Evolutionary conservation across 768 basidiomycete species (phyloP), one percentile per base, ranked within the genome.

Genomic region (Strobilomyces dryophilus): DNA sequence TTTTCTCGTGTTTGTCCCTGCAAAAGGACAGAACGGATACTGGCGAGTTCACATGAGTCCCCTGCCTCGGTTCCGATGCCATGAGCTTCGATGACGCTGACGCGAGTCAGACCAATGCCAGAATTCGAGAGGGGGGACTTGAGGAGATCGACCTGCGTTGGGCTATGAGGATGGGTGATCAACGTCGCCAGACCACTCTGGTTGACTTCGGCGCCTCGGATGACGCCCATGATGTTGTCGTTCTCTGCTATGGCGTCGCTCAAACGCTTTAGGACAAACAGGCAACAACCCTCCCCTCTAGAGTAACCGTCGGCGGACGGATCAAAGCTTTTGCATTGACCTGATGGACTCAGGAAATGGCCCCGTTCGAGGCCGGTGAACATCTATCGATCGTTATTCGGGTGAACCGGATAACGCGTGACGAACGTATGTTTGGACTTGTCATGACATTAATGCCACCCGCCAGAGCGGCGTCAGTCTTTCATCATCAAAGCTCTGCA

Each of bases 391-490:
- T 4, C 24, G 24, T 24, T 24, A 24, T 24, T 24, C 24, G 24
- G 24, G 24, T 24, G 24, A 24, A 24, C 24, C 4, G 24, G 24
- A 4, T 24, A 4, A 24, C 24, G 24, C 24, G 24, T 2, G 24
- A 24, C 24, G 24, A 24, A 24, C 24, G 24, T 24, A 24, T 4
- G 24, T 24, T 24, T 2, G 24, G 85, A 64, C 83, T 84, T 0
- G 82, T 74, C 45, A 89, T 80, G 51, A 83, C 62, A 59, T 89
- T 88, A 27, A 89, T 82, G n/a, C 87, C 86, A 21, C 85, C 87
- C 17, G 84, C 88, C 27, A 90, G 68, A 1, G 24, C 24, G 24
- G 24, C 24, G 24, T 24, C 24, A 24, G 24, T 24, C 24, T 24
- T 24, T 24, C 24, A 24, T 4, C 2, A 24, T 24, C 24, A 24